Evolutionary conservation across 2,329 filamentous ascomycete species (phyloP), one percentile per base, ranked within the genome.

Genomic region (Reticulascus tulasneorum): DNA sequence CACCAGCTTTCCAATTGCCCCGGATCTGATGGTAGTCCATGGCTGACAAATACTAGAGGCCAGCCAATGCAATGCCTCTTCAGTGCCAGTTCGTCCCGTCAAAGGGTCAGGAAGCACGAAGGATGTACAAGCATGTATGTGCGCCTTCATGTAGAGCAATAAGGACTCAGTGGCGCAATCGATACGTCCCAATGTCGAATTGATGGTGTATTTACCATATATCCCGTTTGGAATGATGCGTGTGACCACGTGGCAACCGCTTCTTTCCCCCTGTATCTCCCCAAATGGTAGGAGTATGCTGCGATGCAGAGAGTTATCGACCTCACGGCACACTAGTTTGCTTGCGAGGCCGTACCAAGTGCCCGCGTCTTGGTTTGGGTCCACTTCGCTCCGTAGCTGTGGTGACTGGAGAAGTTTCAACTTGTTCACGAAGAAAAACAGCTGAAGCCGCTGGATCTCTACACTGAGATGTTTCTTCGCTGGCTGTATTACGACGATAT

Each of bases 101-200:
- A 85, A 60, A 0, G 62, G 55, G 47, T 85, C 82, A 0, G 75
- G 69, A 0, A 84, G 23, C 0, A 69, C 47, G 21, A 71, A 75
- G 0, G 79, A 80, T 0, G 81, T 85, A 5, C 69, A 55, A 0
- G 79, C 81, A 48, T 86, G 81, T 1, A 79, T 52, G 5, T 69
- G 53, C 0, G 77, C 78, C 46, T 79, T 82, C 2, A 60, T 60
- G 37, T 79, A 80, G 0, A 78, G 55, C 0, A 79, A 54, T 0
- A 51, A 51, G 0, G 75, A 74, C 29, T 84, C 79, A 0, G 73
- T 59, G 0, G 79, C 63, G 23, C 77, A 82, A 4, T 73, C 66
- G 0, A 86, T 52, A 1, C 75, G 66, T 0, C 73, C 69, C 3
- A 86, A 60, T 0, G 73, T 49, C 2, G 64, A 49, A 29, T 84